A percentile compares a stretch with the other conserved stretches of the same genome.
phyloP scores from a whole-genome alignment of 139 green algal genomes.

The Chlorella sp. region DNA sequence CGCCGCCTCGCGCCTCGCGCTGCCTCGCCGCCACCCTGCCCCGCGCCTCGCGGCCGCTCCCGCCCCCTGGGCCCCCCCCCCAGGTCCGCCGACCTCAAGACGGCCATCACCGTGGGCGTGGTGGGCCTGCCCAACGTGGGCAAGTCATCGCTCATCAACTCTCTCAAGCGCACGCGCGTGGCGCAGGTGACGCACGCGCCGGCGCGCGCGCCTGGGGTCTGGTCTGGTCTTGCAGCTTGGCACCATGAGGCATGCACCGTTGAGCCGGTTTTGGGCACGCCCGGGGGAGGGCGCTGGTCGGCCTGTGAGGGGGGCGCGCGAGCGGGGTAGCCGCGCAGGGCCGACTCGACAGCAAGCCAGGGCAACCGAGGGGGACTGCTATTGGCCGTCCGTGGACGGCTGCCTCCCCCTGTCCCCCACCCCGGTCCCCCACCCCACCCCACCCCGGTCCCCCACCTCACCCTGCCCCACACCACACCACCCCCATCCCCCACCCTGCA shows the following conservation, averaged over 20 bases:
- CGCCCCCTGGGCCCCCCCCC: no score
- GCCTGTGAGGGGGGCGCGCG: not conserved
- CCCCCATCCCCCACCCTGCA: not conserved
- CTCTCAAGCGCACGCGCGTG: slow-evolving; percentile 85
- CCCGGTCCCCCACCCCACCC: not conserved
- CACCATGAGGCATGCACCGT: no score
- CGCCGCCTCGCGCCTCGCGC: no score
- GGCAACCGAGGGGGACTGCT: not conserved
- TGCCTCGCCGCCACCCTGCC: no score
- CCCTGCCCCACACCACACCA: not conserved
- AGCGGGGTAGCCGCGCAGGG: no score
- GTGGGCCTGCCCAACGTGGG: slow-evolving; percentile 98
- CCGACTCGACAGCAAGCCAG: no score
- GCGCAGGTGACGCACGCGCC: slow-evolving; percentile 60
- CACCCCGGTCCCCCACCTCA: not conserved
- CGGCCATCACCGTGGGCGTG: slow-evolving; percentile 94
- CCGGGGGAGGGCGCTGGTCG: no score
- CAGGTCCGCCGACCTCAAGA: slow-evolving; percentile 88
- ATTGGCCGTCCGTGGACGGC: not conserved
- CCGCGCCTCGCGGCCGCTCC: no score
- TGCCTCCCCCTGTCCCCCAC: not conserved
- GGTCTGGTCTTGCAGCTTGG: not conserved
- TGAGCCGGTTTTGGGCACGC: no score
- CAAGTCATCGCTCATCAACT: slow-evolving; percentile 98
- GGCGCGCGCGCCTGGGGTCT: slow-evolving; percentile 34